These are phyloP conservation scores for Straminergon stramineum DNA, from an alignment of 225 moss, liverwort and hornwort species.

Conservation along the genomic window DNA sequence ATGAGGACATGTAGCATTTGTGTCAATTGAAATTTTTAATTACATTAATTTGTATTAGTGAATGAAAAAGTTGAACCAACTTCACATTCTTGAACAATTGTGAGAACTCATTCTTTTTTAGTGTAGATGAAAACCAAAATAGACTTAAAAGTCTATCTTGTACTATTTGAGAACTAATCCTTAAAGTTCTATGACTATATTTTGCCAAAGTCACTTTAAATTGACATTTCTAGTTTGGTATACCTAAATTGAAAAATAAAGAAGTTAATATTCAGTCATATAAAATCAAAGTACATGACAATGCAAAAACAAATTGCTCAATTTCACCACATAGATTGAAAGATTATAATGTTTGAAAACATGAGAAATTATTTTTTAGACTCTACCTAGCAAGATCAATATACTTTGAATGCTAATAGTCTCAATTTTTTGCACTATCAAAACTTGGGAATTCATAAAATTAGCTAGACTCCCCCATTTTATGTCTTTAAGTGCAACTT, in stretches of 20 bases:
- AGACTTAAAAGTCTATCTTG: neutral
- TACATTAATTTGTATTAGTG: neutral
- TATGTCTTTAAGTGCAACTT: neutral
- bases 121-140: neutral
- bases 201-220: neutral
- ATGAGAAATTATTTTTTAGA: too few relatives aligned
- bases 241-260: neutral
- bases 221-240: fast-evolving
- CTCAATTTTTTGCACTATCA: neutral
- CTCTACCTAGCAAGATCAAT: fast-evolving
- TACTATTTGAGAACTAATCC: neutral
- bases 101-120: neutral
- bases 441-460: neutral
- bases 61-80: fast-evolving
- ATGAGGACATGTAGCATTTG: neutral
- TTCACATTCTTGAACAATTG: neutral
- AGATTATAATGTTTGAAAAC: neutral
- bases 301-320: neutral
- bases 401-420: fast-evolving
- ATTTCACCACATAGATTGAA: neutral
- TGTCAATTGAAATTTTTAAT: neutral
- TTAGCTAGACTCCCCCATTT: fast-evolving
- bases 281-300: neutral
- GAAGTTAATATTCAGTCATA: fast-evolving
- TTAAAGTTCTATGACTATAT: neutral